Conservation (phyloP, 768 basidiomycete genomes). For the Termitomyces titanicus region DNA sequence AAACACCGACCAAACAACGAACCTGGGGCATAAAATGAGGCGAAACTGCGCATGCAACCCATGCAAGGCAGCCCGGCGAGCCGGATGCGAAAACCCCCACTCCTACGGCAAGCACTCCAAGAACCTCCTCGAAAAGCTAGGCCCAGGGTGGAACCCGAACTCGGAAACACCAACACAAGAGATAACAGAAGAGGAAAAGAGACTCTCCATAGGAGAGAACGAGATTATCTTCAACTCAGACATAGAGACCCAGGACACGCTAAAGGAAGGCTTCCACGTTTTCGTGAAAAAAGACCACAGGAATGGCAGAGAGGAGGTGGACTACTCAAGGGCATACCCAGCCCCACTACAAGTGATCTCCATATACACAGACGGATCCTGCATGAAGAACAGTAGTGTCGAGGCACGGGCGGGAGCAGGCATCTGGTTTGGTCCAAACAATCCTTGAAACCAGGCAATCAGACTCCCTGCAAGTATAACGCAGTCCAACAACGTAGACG, state of each 20-base stretch:
- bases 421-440: constrained; percentile 9
- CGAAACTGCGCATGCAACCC: not conserved
- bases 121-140: constrained; percentile 12
- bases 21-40: too few relatives aligned
- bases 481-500: constrained; percentile 16
- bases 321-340: too few relatives aligned
- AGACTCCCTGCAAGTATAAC: constrained; percentile 4
- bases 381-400: not conserved
- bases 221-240: too few relatives aligned
- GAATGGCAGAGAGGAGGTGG: too few relatives aligned
- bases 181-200: too few relatives aligned
- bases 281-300: too few relatives aligned
- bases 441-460: constrained; percentile 8
- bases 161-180: too few relatives aligned
- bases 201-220: too few relatives aligned
- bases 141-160: constrained; percentile 22
- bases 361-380: constrained; percentile 6
- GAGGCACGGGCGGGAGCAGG: constrained; percentile 13
- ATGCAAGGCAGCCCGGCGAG: not conserved
- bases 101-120: constrained; percentile 12
- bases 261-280: too few relatives aligned
- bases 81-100: constrained; percentile 17
- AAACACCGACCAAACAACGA: not conserved
- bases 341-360: too few relatives aligned
- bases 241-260: too few relatives aligned